These are phyloP conservation scores for Cyclotella cryptica DNA, from an alignment of 108 stramenopile genomes.

Conservation along the genomic window DNA sequence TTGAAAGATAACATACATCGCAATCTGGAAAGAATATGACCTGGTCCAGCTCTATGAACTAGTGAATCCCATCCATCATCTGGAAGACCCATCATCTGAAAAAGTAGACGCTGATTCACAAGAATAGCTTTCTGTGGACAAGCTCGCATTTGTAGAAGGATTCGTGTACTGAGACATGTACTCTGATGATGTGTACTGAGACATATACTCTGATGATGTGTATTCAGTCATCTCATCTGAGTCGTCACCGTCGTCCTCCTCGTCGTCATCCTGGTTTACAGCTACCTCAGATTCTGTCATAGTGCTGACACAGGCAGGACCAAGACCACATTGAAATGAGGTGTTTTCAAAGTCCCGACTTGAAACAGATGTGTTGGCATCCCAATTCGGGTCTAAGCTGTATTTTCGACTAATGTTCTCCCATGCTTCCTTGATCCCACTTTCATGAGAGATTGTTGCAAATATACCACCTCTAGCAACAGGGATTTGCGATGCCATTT, in stretches of 20 bases:
- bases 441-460: not conserved
- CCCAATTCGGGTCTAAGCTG: not conserved
- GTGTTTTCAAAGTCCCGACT: constrained; percentile 10
- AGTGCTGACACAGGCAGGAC: constrained; percentile 5
- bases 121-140: constrained; percentile 22
- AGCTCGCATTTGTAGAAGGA: constrained; percentile 42
- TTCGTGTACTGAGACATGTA: constrained; percentile 37
- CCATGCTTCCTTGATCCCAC: not conserved
- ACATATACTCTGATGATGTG: constrained; percentile 4
- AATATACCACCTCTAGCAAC: too few species aligned
- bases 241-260: not conserved
- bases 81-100: constrained; percentile 5
- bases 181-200: constrained; percentile 13
- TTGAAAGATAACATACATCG: not conserved
- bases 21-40: not conserved
- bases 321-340: constrained; percentile 15
- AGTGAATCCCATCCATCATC: not conserved
- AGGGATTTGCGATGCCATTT: not conserved
- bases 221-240: not conserved
- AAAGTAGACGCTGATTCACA: not conserved
- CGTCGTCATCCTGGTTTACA: not conserved
- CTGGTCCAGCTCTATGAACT: not conserved
- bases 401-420: not conserved
- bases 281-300: constrained; percentile 4
- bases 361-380: not conserved